phyloP scores from a whole-genome alignment of 2,329 filamentous ascomycete genomes.

The Ascochyta fabae region DNA sequence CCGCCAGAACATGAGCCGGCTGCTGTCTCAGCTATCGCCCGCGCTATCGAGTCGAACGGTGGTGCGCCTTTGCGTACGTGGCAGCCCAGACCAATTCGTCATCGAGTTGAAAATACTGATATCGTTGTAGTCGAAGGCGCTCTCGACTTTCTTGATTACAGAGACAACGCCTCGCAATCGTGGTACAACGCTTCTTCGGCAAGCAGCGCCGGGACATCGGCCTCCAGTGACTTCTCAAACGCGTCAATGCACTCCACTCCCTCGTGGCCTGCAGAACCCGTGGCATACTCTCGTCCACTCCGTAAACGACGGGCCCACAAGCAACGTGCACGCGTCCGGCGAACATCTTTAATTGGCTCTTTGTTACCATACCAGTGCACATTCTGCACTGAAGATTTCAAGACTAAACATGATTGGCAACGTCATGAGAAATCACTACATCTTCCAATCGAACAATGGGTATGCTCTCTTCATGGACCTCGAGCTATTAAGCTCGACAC shows the following conservation, averaged over 20 bases:
- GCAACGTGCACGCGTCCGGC: slow-evolving; percentile 16
- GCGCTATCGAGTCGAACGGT: slow-evolving; percentile 29
- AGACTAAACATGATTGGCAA: slow-evolving; percentile 40
- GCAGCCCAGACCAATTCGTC: no score
- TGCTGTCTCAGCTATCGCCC: slow-evolving; percentile 30
- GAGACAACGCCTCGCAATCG: slow-evolving; percentile 2
- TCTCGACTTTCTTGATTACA: neutral
- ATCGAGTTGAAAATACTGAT: neutral
- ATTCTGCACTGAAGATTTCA: slow-evolving; percentile 41
- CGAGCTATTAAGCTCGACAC: slow-evolving; percentile 11
- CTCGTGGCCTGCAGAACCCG: neutral
- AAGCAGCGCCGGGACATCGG: slow-evolving; percentile 33
- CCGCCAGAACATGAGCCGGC: slow-evolving; percentile 39
- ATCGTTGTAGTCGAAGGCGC: neutral
- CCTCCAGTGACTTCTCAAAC: slow-evolving; percentile 29
- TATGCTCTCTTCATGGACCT: slow-evolving; percentile 20
- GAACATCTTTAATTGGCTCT: slow-evolving; percentile 15
- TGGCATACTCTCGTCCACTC: neutral
- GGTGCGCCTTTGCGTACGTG: slow-evolving; percentile 7
- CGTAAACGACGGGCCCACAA: slow-evolving; percentile 15
- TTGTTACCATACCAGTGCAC: slow-evolving; percentile 37
- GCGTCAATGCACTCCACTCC: slow-evolving; percentile 11
- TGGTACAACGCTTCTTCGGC: slow-evolving; percentile 25
- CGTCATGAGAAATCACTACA: slow-evolving; percentile 41
- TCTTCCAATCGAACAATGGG: slow-evolving; percentile 36